Conservation (phyloP, 257 asterid genomes). For the Solanum ossicruentum region DNA sequence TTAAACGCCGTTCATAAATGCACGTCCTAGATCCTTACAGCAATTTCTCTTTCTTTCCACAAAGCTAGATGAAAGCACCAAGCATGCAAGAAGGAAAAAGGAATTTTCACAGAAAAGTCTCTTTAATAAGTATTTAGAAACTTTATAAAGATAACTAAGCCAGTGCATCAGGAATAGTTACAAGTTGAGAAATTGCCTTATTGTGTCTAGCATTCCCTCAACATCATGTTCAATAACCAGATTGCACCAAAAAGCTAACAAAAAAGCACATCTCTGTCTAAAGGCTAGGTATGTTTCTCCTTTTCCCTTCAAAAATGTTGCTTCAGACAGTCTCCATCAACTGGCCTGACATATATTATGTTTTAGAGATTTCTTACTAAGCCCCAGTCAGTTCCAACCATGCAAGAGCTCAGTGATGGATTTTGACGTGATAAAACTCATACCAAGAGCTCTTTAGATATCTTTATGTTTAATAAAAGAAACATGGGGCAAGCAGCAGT, state of each 20-base stretch:
- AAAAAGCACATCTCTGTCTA: neutral
- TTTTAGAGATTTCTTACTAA: neutral
- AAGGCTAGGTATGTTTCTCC: neutral
- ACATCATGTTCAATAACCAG: neutral
- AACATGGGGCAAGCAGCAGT: neutral
- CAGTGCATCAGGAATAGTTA: neutral
- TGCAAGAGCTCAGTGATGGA: neutral
- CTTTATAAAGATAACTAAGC: neutral
- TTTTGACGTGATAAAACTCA: neutral
- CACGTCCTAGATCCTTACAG: neutral
- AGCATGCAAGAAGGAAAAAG: neutral
- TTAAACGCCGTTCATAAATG: neutral
- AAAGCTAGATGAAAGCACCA: neutral
- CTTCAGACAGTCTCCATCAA: neutral
- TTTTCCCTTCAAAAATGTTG: neutral
- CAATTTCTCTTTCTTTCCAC: neutral
- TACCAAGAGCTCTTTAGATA: neutral
- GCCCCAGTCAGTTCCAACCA: neutral
- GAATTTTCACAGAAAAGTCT: neutral
- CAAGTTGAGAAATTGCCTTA: neutral
- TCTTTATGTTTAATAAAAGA: neutral
- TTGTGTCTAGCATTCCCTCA: neutral
- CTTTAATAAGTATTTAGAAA: neutral
- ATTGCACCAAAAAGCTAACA: neutral
- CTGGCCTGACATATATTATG: neutral